phyloP scores from a whole-genome alignment of 2,329 filamentous ascomycete genomes.

The Penicillium sp. region DNA sequence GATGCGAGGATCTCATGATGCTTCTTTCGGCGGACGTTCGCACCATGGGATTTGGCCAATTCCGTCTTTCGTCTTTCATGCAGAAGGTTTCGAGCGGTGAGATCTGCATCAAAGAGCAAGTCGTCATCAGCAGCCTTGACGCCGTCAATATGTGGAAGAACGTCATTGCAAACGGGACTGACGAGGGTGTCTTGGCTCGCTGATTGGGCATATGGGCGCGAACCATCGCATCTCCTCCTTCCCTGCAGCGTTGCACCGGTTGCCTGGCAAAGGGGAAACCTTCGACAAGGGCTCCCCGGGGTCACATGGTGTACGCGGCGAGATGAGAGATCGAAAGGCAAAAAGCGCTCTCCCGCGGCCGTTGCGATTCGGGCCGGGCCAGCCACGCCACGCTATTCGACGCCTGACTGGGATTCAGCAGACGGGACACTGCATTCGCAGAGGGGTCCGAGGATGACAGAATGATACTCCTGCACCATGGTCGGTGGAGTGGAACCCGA shows the following conservation, averaged over 20 bases:
- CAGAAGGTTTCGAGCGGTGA: conserved; percentile 2
- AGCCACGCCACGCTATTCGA: conserved; percentile 13
- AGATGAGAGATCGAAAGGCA: neutral
- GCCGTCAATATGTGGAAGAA: conserved; percentile 6
- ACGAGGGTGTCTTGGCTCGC: neutral
- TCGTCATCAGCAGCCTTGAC: neutral
- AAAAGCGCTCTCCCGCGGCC: conserved; percentile 1
- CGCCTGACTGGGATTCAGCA: conserved; percentile 6
- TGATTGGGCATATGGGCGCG: conserved; percentile 5
- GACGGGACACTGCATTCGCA: conserved; percentile 16
- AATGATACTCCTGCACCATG: conserved; percentile 14
- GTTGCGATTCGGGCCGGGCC: conserved; percentile 13
- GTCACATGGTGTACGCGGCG: conserved; percentile 3
- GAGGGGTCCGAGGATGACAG: conserved; percentile 17
- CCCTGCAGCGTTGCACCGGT: conserved; percentile 14
- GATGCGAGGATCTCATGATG: too few species aligned
- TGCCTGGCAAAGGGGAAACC: conserved; percentile 4
- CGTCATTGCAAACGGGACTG: conserved; percentile 14
- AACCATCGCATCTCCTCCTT: conserved; percentile 8
- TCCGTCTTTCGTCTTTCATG: neutral
- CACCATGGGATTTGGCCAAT: too few species aligned
- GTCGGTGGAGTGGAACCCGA: conserved; percentile 6
- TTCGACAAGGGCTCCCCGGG: neutral
- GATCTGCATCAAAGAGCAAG: neutral
- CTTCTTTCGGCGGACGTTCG: too few species aligned